Evolutionary conservation across 2,329 filamentous ascomycete genomes (phyloP), one percentile per base, ranked within the genome.

Genomic region (Fusarium brevicatenulatum): DNA sequence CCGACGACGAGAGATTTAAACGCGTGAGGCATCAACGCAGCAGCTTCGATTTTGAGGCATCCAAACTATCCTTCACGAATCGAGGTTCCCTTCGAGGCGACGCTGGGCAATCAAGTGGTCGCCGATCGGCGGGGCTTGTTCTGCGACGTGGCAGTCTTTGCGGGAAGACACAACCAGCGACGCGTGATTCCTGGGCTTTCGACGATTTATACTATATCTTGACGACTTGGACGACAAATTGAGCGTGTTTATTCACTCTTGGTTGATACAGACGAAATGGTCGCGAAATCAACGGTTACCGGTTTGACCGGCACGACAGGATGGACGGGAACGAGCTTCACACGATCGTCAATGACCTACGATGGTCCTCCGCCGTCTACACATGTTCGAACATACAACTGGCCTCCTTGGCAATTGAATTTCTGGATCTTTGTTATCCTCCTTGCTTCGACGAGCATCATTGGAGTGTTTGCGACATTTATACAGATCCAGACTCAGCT

Each of bases 371-470:
- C 63, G 5, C 71, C 83, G 43, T 77, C 83, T 68, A 85, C 79
- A 55, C 82, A 84, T 72, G 80, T 90, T 8, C 87, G 88, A 77
- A 87, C 86, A 46, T 92, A 92, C 84, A 89, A 90, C 82, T 92
- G 91, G 91, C 91, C 91, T 23, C 88, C 89, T n/a, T 80, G 89
- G 61, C 88, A 91, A 80, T 85, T 92, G 66, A 91, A 91, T 78
- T 81, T 92, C 56, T 92, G 91, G 89, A 89, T 92, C 78, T 83
- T 92, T 55, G 83, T 91, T 73, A 91, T 92, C 87, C 83, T 92
- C 16, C 83, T 90, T 8, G 86, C 89, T 3, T 86, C 88, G 9
- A 83, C 85, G 60, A 86, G 86, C 59, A 87, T 91, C 68, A 84
- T 92, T 44, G 91, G 90, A 58, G 86, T 92, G 25, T 90, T 91